These are phyloP conservation scores for Boletus barrowsii DNA, from an alignment of 768 basidiomycete genomes.

Conservation along the genomic window DNA sequence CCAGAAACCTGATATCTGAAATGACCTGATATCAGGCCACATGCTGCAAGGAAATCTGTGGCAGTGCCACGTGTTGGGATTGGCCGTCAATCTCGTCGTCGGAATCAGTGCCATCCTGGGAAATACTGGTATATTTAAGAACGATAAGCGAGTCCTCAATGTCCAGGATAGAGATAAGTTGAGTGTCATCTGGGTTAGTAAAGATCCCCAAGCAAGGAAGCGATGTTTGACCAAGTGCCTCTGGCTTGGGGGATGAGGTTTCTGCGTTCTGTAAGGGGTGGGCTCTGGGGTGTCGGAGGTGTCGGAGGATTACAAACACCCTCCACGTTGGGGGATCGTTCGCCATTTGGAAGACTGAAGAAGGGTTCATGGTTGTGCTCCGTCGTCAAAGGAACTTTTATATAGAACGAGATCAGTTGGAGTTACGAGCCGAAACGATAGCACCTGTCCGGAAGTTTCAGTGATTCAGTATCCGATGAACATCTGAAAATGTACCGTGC, in stretches of 20 bases:
- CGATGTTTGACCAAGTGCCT: conserved; percentile 31
- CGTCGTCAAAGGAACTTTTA: conserved; percentile 4
- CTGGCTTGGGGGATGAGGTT: neutral
- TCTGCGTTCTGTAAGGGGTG: conserved; percentile 8
- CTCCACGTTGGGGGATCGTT: conserved; percentile 2
- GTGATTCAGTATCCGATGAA: neutral
- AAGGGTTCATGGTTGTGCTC: conserved; percentile 3
- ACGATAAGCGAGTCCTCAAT: conserved; percentile 22
- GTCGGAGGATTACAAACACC: conserved; percentile 19
- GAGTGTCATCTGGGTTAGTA: conserved; percentile 27
- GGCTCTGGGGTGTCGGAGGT: conserved; percentile 27
- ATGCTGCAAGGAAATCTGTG: conserved; percentile 23
- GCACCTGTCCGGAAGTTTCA: conserved; percentile 14
- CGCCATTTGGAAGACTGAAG: conserved; percentile 4
- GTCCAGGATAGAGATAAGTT: conserved; percentile 30
- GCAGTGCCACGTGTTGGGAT: neutral
- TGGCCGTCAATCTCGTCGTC: neutral
- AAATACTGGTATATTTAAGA: neutral
- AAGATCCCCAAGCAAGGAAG: conserved; percentile 36
- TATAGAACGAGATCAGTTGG: conserved; percentile 18
- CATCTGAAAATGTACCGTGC: conserved; percentile 9
- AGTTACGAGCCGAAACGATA: conserved; percentile 14
- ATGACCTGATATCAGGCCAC: neutral
- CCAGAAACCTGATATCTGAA: neutral
- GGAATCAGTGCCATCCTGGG: neutral